Base-by-base conservation (phyloP, 208 protist genomes). In the Naegleria gruberi region DNA sequence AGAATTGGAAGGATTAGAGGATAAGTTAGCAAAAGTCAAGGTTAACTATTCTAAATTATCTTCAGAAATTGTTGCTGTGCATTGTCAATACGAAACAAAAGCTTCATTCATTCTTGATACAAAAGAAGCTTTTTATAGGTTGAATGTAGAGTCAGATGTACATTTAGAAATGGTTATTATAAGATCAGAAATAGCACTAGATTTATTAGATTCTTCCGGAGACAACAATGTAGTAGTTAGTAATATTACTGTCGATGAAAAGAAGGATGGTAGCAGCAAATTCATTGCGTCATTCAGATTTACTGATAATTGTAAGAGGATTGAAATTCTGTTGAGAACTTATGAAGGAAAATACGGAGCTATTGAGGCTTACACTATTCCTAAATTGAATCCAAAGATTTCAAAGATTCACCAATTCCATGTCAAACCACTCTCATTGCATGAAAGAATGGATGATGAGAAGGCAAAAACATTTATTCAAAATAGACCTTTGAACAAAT, bases 281-380 rank as follows among this genome's bases (percentile, higher is more conserved):
- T 82, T 92, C 43, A 37, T 91, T 85, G 90, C 90, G 1, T 46
- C 47, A 10, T 92, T 91, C 73, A 89, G 90, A 44, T 89, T 37
- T 43, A 92, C 74, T 77, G 90, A 92, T 1, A 65, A 26, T 41
- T 43, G 17, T 17, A 90, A 55, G 15, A 26, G 90, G 46, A 45
- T 92, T 40, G 77, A 89, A 40, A 30, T 92, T 30, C 90, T 91
- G 5, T 81, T 92, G 4, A 37, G 90, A 30, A 92, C 90, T 12
- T n/a, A n/a, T 30, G 90, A 92, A 42, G 90, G 90, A 81, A 87
- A 92, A 44, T 89, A 92, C 37, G 90, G 90, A 65, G n/a, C 90
- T n/a, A 40, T 92, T 30, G 55, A 90, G n/a, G 90, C 73, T 19
- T 92, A 73, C 19, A 37, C 92, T 4, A 90, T 92, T 46, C 90